Conservation (phyloP, 1,284 basidiomycete genomes). For the Apiotrichum akiyoshidainum region DNA sequence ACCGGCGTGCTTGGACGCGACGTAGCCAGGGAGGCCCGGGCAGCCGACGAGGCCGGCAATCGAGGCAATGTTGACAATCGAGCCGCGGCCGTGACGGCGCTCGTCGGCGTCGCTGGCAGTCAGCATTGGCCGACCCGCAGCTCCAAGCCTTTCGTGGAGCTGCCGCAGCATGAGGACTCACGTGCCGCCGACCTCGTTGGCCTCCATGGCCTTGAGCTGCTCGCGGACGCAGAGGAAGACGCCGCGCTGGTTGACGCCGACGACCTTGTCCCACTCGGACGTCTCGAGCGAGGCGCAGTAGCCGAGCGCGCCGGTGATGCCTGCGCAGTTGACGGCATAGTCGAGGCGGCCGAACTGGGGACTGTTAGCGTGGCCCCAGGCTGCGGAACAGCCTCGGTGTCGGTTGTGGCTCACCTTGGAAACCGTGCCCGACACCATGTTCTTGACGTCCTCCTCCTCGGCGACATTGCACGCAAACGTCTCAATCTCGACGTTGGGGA, state of each 20-base stretch:
- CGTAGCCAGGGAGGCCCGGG: slow-evolving; percentile 5
- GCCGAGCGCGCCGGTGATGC: slow-evolving; percentile 23
- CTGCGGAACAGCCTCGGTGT: too few species aligned
- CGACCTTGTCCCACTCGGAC: slow-evolving; percentile 34
- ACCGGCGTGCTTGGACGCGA: slow-evolving; percentile 23
- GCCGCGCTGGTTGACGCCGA: slow-evolving; percentile 29
- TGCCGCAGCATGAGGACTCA: too few species aligned
- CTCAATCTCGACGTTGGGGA: slow-evolving; percentile 3
- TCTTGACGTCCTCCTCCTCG: slow-evolving; percentile 9
- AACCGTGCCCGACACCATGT: too few species aligned
- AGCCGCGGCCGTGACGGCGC: slow-evolving; percentile 17
- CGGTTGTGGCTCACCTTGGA: too few species aligned
- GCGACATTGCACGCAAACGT: slow-evolving; percentile 14
- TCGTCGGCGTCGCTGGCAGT: slow-evolving; percentile 2
- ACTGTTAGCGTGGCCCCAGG: too few species aligned
- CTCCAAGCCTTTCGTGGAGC: too few species aligned
- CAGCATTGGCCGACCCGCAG: background rate
- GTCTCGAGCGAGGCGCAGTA: slow-evolving; percentile 20
- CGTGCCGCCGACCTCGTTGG: slow-evolving; percentile 14
- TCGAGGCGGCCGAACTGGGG: slow-evolving; percentile 33
- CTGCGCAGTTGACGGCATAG: slow-evolving; percentile 37
- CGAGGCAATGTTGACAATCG: slow-evolving; percentile 20
- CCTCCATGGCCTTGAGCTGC: slow-evolving; percentile 24
- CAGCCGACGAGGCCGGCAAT: slow-evolving; percentile 3
- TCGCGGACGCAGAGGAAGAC: slow-evolving; percentile 25